Evolutionary conservation across 306 rosid genomes (phyloP).

Genomic region (Quercus engelmannii): DNA sequence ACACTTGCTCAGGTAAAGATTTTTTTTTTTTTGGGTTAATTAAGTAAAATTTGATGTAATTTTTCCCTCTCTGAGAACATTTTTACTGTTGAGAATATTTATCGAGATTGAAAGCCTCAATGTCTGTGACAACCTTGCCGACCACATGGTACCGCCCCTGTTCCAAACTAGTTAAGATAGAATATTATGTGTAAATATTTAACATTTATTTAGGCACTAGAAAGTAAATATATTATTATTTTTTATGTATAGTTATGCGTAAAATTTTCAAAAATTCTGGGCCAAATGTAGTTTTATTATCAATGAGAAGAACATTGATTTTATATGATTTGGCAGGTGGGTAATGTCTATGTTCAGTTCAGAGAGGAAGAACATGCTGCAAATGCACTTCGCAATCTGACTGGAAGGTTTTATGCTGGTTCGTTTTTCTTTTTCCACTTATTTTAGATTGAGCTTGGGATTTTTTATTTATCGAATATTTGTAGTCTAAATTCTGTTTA

Average conservation of each 20-base stretch:
- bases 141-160: conserved; percentile 49
- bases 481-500: background rate
- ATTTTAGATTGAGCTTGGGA: background rate
- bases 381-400: conserved; percentile 51
- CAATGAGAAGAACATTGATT: background rate
- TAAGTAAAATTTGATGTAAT: too few species aligned
- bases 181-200: too few species aligned
- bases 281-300: too few species aligned
- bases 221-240: too few species aligned
- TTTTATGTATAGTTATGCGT: background rate
- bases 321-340: conserved; percentile 41
- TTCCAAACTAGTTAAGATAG: too few species aligned
- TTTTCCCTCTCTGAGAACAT: too few species aligned
- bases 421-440: background rate
- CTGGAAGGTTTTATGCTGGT: conserved; percentile 70
- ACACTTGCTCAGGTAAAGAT: too few species aligned
- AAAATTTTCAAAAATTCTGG: too few species aligned
- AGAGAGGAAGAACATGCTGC: conserved; percentile 68
- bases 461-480: too few species aligned
- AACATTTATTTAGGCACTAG: too few species aligned
- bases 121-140: conserved; percentile 70
- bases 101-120: conserved; percentile 65
- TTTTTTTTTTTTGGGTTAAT: too few species aligned
- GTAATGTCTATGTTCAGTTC: conserved; percentile 74
- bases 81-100: too few species aligned